Evolutionary conservation across 108 stramenopile genomes (phyloP).

Genomic region (Pseudonitzschia pungens): DNA sequence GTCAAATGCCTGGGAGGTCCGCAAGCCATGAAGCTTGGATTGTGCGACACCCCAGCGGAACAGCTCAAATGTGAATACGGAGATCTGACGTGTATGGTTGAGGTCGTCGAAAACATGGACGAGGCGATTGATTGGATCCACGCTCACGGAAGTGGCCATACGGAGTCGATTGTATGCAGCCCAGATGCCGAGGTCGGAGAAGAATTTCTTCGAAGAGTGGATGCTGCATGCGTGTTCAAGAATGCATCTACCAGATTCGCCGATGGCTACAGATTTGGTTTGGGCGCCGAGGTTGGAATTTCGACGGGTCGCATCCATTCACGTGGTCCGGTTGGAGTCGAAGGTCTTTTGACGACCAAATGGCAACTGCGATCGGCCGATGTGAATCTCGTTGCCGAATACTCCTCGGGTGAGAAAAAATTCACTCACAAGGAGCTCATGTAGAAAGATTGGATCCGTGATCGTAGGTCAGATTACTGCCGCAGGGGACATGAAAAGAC

Average conservation of each 20-base stretch:
- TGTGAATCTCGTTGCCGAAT: constrained; percentile 55
- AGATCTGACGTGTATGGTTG: constrained; percentile 90
- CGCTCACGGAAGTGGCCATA: constrained; percentile 91
- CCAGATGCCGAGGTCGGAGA: constrained; percentile 82
- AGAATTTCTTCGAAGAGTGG: constrained; percentile 86
- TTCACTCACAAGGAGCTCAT: constrained; percentile 76
- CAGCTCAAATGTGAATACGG: constrained; percentile 92
- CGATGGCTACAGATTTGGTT: constrained; percentile 97
- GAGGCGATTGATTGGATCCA: constrained; percentile 96
- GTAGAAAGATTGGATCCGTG: constrained; percentile 11
- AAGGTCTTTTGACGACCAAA: constrained; percentile 94
- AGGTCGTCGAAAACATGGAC: constrained; percentile 85
- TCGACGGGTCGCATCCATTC: constrained; percentile 96
- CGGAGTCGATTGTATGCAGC: constrained; percentile 92
- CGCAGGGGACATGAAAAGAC: not conserved
- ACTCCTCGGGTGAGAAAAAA: constrained; percentile 53
- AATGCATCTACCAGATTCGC: constrained; percentile 97
- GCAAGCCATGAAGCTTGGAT: constrained; percentile 68
- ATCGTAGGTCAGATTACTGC: not conserved
- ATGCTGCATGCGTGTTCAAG: constrained; percentile 97
- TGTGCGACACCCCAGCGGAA: constrained; percentile 68
- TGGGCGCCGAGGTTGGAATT: constrained; percentile 98
- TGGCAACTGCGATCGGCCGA: constrained; percentile 86
- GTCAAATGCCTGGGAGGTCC: constrained; percentile 91
- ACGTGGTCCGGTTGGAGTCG: constrained; percentile 96